Evolutionary conservation across 2,329 filamentous ascomycete species (phyloP).

Genomic region (Penicillium polonicum): DNA sequence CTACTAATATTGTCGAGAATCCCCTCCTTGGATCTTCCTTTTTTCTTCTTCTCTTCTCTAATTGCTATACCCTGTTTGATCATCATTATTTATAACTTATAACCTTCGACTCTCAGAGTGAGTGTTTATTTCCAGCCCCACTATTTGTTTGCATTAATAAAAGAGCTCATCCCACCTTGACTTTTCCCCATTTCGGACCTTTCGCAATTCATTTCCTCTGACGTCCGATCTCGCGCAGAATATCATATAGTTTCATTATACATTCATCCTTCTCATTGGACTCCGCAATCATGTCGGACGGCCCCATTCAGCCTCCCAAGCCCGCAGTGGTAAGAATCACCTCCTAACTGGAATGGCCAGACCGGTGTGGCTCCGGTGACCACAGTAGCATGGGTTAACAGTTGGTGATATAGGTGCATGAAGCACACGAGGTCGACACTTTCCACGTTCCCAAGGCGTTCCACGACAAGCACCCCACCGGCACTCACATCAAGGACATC

Average conservation of each 20-base stretch:
- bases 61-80: constrained; percentile 1
- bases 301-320: constrained; percentile 34
- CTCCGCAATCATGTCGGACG: constrained; percentile 39
- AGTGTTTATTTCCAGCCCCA: neutral
- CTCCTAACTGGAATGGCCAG: neutral
- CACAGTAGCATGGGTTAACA: constrained; percentile 13
- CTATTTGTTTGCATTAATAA: neutral
- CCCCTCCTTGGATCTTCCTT: constrained; percentile 9
- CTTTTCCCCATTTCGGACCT: neutral
- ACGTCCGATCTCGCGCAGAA: neutral
- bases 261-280: constrained; percentile 2
- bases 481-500: constrained; percentile 59
- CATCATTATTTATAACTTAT: neutral
- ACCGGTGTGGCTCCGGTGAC: neutral
- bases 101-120: neutral
- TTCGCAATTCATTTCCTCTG: neutral
- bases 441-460: constrained; percentile 59
- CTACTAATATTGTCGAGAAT: constrained; percentile 14
- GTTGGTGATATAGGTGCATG: constrained; percentile 36
- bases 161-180: constrained; percentile 1
- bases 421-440: constrained; percentile 50
- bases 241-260: neutral
- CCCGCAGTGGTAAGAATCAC: constrained; percentile 41
- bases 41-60: constrained; percentile 1
- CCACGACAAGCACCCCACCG: constrained; percentile 59